Evolutionary conservation across 2,329 filamentous ascomycete species (phyloP).

Genomic region (Aspergillus sp.): DNA sequence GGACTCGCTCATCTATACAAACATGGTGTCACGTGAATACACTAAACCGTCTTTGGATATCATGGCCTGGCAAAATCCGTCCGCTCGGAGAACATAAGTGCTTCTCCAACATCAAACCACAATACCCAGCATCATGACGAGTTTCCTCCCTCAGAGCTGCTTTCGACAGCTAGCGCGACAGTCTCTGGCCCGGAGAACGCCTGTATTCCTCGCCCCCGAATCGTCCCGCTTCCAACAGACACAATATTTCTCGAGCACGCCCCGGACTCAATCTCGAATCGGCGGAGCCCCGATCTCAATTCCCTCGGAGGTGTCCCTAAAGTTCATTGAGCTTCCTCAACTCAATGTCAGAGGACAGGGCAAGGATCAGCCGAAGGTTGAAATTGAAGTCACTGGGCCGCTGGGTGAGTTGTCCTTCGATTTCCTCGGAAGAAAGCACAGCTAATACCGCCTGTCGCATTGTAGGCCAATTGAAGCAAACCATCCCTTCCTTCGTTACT

Average conservation of each 20-base stretch:
- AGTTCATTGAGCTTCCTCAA: constrained; percentile 65
- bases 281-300: constrained; percentile 79
- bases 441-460: constrained; percentile 20
- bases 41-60: constrained; percentile 26
- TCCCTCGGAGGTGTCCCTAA: constrained; percentile 80
- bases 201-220: constrained; percentile 74
- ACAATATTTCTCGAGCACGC: constrained; percentile 73
- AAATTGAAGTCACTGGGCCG: constrained; percentile 77
- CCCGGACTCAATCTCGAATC: constrained; percentile 75
- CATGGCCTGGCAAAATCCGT: constrained; percentile 38
- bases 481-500: constrained; percentile 77
- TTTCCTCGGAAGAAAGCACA: neutral
- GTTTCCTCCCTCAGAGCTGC: constrained; percentile 64
- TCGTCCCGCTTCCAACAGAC: constrained; percentile 55
- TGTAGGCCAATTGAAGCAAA: constrained; percentile 73
- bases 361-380: constrained; percentile 64
- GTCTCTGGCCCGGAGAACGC: constrained; percentile 54
- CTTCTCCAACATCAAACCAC: constrained; percentile 28
- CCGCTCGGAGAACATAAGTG: constrained; percentile 30
- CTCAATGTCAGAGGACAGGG: constrained; percentile 64
- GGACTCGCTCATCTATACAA: constrained; percentile 18
- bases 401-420: constrained; percentile 59
- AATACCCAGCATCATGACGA: constrained; percentile 60
- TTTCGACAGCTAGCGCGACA: constrained; percentile 60
- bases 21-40: constrained; percentile 22